Percentiles rank a stretch among this genome's conserved stretches.
phyloP scores from a whole-genome alignment of 2,329 filamentous ascomycete genomes.

The Colletotrichum liaoningense region DNA sequence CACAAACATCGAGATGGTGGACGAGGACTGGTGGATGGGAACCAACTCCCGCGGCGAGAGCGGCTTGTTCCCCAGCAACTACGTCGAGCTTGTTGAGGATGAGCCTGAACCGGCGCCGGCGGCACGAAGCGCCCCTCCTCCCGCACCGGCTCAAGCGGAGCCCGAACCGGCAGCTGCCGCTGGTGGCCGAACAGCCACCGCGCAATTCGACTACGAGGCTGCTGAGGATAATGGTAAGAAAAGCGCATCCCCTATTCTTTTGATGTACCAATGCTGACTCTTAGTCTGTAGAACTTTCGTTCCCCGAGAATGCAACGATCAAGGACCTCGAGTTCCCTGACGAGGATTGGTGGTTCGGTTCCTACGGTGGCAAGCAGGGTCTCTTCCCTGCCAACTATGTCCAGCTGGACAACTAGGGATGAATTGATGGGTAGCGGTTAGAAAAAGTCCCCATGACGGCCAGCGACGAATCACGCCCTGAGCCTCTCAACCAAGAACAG shows the following conservation, averaged over 20 bases:
- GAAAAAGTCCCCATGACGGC: slow-evolving; percentile 32
- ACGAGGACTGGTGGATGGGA: slow-evolving; percentile 99
- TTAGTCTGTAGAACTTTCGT: slow-evolving; percentile 71
- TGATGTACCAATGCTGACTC: neutral
- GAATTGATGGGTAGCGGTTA: slow-evolving; percentile 3
- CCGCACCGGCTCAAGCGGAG: slow-evolving; percentile 46
- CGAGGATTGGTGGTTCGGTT: slow-evolving; percentile 98
- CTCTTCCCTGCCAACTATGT: slow-evolving; percentile 86
- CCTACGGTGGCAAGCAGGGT: slow-evolving; percentile 81
- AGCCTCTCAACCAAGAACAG: neutral
- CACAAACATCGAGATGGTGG: slow-evolving; percentile 95
- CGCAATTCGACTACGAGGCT: slow-evolving; percentile 95
- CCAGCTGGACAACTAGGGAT: slow-evolving; percentile 58
- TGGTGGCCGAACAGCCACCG: slow-evolving; percentile 77
- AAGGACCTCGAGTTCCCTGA: slow-evolving; percentile 92
- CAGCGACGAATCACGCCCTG: slow-evolving; percentile 21
- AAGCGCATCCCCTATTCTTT: slow-evolving; percentile 41
- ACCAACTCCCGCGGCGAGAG: slow-evolving; percentile 86
- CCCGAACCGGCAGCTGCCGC: slow-evolving; percentile 47
- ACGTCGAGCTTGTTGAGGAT: slow-evolving; percentile 85
- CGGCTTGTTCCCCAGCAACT: slow-evolving; percentile 96
- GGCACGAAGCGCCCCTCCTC: slow-evolving; percentile 49
- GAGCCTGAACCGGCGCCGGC: slow-evolving; percentile 55
- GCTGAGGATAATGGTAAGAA: slow-evolving; percentile 87
- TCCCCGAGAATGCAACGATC: slow-evolving; percentile 89